phyloP scores from a whole-genome alignment of 306 rosid species.

The Sindora glabra region DNA sequence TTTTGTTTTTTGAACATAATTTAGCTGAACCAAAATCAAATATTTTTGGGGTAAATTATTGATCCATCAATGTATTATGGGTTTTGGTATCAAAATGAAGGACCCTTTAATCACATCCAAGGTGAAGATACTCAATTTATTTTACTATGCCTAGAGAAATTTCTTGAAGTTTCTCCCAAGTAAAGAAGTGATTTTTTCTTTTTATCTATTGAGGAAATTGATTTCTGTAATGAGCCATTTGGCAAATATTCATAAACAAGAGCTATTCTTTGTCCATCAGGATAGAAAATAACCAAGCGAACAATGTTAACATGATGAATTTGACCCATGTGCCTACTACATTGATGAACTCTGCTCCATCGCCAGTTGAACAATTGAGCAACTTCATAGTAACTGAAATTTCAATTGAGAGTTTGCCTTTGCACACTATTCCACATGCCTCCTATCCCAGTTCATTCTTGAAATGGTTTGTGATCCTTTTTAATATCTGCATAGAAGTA shows the following conservation, averaged over 20 bases:
- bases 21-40: constrained; percentile 35
- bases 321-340: neutral
- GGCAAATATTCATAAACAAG: constrained; percentile 11
- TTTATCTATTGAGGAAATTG: neutral
- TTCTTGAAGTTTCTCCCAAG: constrained; percentile 4
- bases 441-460: neutral
- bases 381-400: neutral
- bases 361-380: neutral
- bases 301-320: constrained; percentile 16
- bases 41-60: constrained; percentile 21
- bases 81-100: constrained; percentile 34
- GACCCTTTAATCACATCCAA: constrained; percentile 7
- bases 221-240: constrained; percentile 12
- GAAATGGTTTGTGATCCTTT: neutral
- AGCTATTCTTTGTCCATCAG: neutral
- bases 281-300: neutral
- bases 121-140: constrained; percentile 24
- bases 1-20: constrained; percentile 31
- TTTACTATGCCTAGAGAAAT: constrained; percentile 14
- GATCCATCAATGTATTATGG: constrained; percentile 27
- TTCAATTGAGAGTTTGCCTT: neutral
- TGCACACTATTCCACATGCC: neutral
- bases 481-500: neutral
- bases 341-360: constrained; percentile 14
- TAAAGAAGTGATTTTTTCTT: neutral